A percentile compares a stretch with the other conserved stretches of the same genome.
These are phyloP conservation scores for Paragyromitra xinjiangensis DNA, from an alignment of 495 filamentous ascomycete genomes.

Conservation along the genomic window DNA sequence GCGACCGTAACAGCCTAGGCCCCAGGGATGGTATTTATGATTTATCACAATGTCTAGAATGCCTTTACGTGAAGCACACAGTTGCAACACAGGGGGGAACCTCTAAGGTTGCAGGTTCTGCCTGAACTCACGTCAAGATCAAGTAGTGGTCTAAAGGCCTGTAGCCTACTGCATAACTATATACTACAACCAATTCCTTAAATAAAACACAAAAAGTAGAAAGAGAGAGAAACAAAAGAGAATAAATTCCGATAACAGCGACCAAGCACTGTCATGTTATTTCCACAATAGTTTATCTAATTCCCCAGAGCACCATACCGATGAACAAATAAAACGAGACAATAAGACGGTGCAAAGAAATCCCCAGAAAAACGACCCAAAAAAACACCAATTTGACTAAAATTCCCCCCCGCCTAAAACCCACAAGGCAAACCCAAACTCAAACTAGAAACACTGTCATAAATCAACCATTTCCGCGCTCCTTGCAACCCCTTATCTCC, in stretches of 20 bases:
- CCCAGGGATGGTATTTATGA: not conserved
- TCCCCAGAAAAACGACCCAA: not conserved
- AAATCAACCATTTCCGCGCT: not conserved
- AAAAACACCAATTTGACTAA: slow-evolving; percentile 13
- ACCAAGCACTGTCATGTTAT: not conserved
- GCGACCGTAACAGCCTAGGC: not conserved
- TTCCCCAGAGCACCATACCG: slow-evolving; percentile 6
- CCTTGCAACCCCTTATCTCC: slow-evolving; percentile 8
- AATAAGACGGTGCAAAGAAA: not conserved
- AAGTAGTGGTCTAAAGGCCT: not conserved
- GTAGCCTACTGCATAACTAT: not conserved
- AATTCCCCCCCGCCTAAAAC: not conserved
- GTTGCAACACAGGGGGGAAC: not conserved
- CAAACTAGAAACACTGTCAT: not conserved
- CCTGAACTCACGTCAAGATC: not conserved
- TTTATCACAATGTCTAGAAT: not conserved
- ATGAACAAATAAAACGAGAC: not conserved
- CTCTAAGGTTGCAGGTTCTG: not conserved
- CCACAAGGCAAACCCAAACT: not conserved
- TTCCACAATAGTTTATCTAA: slow-evolving; percentile 1
- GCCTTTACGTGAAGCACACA: not conserved
- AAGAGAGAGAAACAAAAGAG: not conserved
- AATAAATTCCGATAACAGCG: not conserved
- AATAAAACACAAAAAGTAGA: not conserved
- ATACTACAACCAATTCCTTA: not conserved